A percentile compares a stretch with the other conserved stretches of the same genome.
phyloP scores from a whole-genome alignment of 768 basidiomycete species.

The Clathrus columnatus region DNA sequence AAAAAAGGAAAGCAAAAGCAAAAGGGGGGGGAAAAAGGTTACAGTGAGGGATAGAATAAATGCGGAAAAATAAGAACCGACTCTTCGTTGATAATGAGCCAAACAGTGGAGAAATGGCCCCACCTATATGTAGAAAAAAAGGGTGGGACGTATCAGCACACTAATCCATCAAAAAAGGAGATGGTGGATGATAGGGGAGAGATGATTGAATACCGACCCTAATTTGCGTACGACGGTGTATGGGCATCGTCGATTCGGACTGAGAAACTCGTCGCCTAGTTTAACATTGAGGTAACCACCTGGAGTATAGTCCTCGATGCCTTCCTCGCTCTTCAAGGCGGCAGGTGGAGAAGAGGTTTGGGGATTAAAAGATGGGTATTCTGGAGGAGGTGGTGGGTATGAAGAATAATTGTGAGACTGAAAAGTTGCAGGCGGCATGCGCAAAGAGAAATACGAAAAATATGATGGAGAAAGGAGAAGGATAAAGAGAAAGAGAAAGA shows the following conservation, averaged over 20 bases:
- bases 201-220: conserved; percentile 41
- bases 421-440: not conserved
- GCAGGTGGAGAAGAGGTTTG: not conserved
- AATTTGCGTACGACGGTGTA: conserved; percentile 87
- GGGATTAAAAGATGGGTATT: too few relatives aligned
- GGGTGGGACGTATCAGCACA: conserved; percentile 10
- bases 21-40: not conserved
- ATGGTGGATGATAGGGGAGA: conserved; percentile 9
- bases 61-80: conserved; percentile 29
- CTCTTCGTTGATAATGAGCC: conserved; percentile 77
- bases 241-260: conserved; percentile 49
- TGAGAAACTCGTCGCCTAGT: conserved; percentile 65
- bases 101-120: conserved; percentile 95
- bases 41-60: not conserved
- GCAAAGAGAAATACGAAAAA: not conserved
- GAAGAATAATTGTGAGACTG: not conserved
- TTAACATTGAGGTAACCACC: conserved; percentile 77
- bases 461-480: not conserved
- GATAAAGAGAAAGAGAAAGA: not conserved
- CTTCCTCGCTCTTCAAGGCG: conserved; percentile 57
- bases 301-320: conserved; percentile 72
- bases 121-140: conserved; percentile 42
- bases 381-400: not conserved
- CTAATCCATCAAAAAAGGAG: not conserved
- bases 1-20: conserved; percentile 6